These are phyloP conservation scores for Salix caprea DNA, from an alignment of 345 rosid species.

Conservation along the genomic window DNA sequence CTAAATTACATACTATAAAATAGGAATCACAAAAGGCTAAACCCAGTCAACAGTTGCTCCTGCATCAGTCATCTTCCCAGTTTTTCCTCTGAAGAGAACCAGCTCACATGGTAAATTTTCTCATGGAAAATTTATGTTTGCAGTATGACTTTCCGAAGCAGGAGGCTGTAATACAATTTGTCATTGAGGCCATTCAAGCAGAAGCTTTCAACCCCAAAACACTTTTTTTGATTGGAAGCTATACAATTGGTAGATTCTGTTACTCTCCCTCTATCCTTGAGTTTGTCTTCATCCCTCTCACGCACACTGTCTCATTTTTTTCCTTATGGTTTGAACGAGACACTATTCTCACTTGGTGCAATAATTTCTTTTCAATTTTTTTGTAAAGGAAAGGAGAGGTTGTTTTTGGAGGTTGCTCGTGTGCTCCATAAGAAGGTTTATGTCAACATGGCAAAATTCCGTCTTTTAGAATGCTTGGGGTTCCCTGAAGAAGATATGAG, in stretches of 20 bases:
- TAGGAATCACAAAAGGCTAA: not conserved
- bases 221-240: constrained; percentile 88
- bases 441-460: constrained; percentile 65
- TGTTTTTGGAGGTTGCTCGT: constrained; percentile 90
- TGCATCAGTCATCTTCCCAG: not conserved
- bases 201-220: constrained; percentile 86
- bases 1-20: not conserved
- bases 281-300: constrained; percentile 1
- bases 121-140: constrained; percentile 7
- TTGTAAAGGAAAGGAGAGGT: constrained; percentile 75
- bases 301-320: not conserved
- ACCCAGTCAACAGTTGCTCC: not conserved
- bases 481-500: constrained; percentile 75
- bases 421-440: constrained; percentile 62
- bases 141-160: constrained; percentile 97
- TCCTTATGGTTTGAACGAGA: no score
- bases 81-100: not conserved
- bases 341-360: not conserved
- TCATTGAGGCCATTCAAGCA: constrained; percentile 92
- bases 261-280: not conserved
- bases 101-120: not conserved
- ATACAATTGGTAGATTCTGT: constrained; percentile 65
- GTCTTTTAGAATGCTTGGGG: constrained; percentile 67
- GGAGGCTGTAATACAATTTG: constrained; percentile 88
- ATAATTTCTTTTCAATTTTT: not conserved